Evolutionary conservation across 2,329 filamentous ascomycete species (phyloP), one percentile per base, ranked within the genome.

Genomic region (Colletotrichum tropicicola): DNA sequence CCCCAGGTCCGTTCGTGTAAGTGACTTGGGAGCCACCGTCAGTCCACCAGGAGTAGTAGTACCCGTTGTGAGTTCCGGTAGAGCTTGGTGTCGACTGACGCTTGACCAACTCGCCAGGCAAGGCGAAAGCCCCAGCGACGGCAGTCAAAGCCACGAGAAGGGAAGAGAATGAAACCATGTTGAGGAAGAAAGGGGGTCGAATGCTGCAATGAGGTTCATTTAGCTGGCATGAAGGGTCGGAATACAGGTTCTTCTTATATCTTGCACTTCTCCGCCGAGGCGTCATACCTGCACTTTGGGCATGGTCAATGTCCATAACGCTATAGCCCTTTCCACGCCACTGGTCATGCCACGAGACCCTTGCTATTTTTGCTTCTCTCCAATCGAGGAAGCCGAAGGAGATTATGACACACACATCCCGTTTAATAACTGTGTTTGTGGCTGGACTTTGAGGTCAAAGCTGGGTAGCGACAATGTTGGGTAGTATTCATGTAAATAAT

Each of bases 11-110:
- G 71, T 85, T 85, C 57, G 70, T 81, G 72, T 75, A 76, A 28
- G 74, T 79, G 9, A 83, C 81, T 15, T 69, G 70, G 19, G 76
- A 79, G 45, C 75, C 79, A 2, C 78, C 80, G 44, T 84, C 80
- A 48, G 80, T 81, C 82, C 82, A 84, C 74, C 78, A 85, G 4
- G 78, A 82, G 66, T 82, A 85, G 70, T 79, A 85, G 70, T 78
- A 84, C 9, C 82, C 82, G 53, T 80, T 77, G 68, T 73, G 72
- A 5, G 48, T 72, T 6, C 77, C 77, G 0, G 71, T 73, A 27
- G 70, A 69, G 68, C 70, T 83, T 48, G 83, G 75, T 2, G 77
- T 79, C 10, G 67, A 67, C 27, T 65, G 61, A 2, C 61, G 56
- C 15, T 57, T 59, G 35, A 49, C 35, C 17, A 66, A 5, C n/a